phyloP scores from a whole-genome alignment of 106 monocot genomes.

The Dactylorhiza incarnata region DNA sequence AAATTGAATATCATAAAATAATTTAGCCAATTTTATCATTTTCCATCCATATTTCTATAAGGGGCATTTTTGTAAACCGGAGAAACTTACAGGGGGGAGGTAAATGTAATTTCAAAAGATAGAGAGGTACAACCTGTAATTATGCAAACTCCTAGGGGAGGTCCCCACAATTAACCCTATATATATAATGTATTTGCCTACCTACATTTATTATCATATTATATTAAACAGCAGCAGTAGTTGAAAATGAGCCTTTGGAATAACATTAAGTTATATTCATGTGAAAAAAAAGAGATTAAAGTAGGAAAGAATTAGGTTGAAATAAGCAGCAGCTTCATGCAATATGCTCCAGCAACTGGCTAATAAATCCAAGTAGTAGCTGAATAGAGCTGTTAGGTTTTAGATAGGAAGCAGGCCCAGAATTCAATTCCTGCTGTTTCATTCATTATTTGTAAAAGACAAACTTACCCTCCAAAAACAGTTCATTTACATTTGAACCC shows the following conservation, averaged over 20 bases:
- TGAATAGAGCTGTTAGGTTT: background rate
- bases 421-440: background rate
- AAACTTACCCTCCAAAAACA: background rate
- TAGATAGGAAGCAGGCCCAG: background rate
- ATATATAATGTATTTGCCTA: background rate
- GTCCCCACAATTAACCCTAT: background rate
- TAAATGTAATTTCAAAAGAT: too few species aligned
- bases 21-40: too few species aligned
- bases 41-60: too few species aligned
- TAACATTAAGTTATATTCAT: too few species aligned
- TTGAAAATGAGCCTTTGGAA: background rate
- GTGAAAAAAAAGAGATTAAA: background rate
- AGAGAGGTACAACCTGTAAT: too few species aligned
- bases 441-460: background rate
- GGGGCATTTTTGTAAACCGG: too few species aligned
- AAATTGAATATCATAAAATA: too few species aligned
- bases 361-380: background rate
- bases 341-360: background rate
- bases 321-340: slow-evolving; percentile 2
- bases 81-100: too few species aligned
- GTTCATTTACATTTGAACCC: background rate
- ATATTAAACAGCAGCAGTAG: background rate
- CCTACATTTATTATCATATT: slow-evolving; percentile 1
- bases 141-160: too few species aligned
- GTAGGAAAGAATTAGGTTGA: background rate